Evolutionary conservation across 2,329 filamentous ascomycete genomes (phyloP), one percentile per base, ranked within the genome.

Genomic region (Ophiobolus disseminans): DNA sequence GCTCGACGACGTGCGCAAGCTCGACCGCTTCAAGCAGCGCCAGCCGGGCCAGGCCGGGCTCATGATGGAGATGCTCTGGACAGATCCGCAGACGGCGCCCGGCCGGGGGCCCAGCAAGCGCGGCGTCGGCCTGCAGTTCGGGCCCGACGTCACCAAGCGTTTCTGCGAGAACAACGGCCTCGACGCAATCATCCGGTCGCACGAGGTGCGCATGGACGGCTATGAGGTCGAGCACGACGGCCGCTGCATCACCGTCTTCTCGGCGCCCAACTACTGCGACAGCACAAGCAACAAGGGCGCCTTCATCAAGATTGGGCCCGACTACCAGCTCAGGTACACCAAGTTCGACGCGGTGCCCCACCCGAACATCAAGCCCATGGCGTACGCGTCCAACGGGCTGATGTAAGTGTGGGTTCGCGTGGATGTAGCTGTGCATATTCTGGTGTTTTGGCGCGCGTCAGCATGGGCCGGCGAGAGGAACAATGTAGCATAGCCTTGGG

Each of bases 41-140:
- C 93, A 97, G 68, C 93, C 94, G 2, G 94, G 94, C 23, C 94
- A 99, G 73, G 79, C 89, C 39, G 94, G 94, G 11, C 78, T 99
- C 64, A 99, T 99, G 94, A 99, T 99, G 94, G 94, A 99, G 76
- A 99, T 99, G 94, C 83, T 99, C 37, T 99, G 94, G 94, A 97
- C 94, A 1, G 94, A 99, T 70, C 94, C 94, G 2, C 94, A 99
- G 73, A 82, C 89, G 0, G 82, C 86, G 62, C 86, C 89, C 21
- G 94, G 94, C 42, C 86, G 94, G 61, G 91, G 92, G 7, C 94
- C 94, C 35, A 96, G 91, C 80, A 99, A 99, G 81, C 86, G 94
- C 70, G 94, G 94, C 60, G 93, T 99, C 16, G 94, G 94, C 42
- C 84, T 97, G 76, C 92, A 97, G 72, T 99, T 99, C 65, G 94